Evolutionary conservation across 495 filamentous ascomycete species (phyloP), one percentile per base, ranked within the genome.

Genomic region (Aspergillus indologenus): DNA sequence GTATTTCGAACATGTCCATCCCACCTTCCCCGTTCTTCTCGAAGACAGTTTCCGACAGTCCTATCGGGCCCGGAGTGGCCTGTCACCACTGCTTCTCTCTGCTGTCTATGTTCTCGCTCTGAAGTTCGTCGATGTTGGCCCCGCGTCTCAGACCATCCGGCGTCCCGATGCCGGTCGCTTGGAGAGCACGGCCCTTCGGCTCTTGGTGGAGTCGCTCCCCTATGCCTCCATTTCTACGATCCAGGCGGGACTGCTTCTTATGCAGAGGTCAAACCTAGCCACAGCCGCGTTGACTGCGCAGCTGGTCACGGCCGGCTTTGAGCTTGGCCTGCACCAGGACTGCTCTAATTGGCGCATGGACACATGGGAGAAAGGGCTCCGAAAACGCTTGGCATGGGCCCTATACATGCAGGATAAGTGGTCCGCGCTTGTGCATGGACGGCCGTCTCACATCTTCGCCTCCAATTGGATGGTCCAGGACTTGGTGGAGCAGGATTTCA

Each of bases 201-300:
- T 88, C 29, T 77, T 96, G 48, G 83, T 82, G 2, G 85, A 90
- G 56, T 90, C 90, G 47, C 85, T 96, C 72, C 86, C 88, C 56
- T 79, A 87, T 60, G 90, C 94, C 3, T 96, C 93, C 60, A 81
- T 97, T n/a, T 92, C 93, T 17, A 94, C 92, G 2, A 83, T 98
- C 26, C 94, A 98, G 70, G 92, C 91, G 3, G 94, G 93, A 11
- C 75, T 98, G 49, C 72, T 98, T 40, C 81, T 98, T 20, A 87
- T 93, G 60, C 92, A 98, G 65, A 84, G 91, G 44, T 91, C 92
- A 18, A 89, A 92, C 47, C 81, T 92, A 1, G 90, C 92, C 62
- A 89, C 92, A 23, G 90, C 91, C 77, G 87, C 89, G 1, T 77
- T 95, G 57, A 97, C 92, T 17, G 89, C 90, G 0, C 92, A 97